These are phyloP conservation scores for Scedosporium minutisporum DNA, from an alignment of 2,329 filamentous ascomycete genomes.

Conservation along the genomic window DNA sequence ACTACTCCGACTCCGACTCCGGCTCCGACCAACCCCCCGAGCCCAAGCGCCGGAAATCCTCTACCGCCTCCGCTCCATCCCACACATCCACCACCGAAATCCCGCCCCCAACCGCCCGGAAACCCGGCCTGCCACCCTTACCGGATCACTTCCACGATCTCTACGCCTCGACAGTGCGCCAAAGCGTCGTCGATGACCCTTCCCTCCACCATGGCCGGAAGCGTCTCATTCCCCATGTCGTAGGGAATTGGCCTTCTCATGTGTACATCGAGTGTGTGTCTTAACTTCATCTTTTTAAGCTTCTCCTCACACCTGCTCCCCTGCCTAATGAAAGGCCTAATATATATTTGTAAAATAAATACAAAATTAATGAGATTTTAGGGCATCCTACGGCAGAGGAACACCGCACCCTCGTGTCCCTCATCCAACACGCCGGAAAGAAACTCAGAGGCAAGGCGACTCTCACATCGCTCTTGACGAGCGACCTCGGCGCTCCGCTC, in stretches of 20 bases:
- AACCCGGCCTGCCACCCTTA: constrained; percentile 49
- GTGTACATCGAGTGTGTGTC: constrained; percentile 86
- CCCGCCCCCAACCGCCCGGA: neutral
- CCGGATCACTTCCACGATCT: constrained; percentile 78
- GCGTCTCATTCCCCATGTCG: constrained; percentile 71
- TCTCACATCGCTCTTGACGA: constrained; percentile 62
- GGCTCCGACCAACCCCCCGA: neutral
- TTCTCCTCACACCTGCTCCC: neutral
- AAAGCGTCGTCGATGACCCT: constrained; percentile 73
- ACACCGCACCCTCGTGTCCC: constrained; percentile 32
- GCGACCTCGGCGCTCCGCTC: constrained; percentile 65
- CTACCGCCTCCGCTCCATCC: neutral
- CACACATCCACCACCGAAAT: neutral
- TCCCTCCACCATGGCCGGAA: constrained; percentile 76
- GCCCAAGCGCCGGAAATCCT: constrained; percentile 5
- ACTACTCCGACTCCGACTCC: constrained; percentile 1
- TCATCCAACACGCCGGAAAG: constrained; percentile 28
- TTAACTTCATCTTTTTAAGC: neutral
- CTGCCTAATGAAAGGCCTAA: constrained; percentile 9
- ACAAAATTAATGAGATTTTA: constrained; percentile 16
- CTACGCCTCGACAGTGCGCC: constrained; percentile 72
- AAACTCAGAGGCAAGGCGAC: constrained; percentile 21
- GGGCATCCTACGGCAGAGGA: constrained; percentile 45
- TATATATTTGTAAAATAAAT: neutral
- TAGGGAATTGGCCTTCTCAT: constrained; percentile 88